phyloP scores from a whole-genome alignment of 108 stramenopile species.

The Skeletonema grethae region DNA sequence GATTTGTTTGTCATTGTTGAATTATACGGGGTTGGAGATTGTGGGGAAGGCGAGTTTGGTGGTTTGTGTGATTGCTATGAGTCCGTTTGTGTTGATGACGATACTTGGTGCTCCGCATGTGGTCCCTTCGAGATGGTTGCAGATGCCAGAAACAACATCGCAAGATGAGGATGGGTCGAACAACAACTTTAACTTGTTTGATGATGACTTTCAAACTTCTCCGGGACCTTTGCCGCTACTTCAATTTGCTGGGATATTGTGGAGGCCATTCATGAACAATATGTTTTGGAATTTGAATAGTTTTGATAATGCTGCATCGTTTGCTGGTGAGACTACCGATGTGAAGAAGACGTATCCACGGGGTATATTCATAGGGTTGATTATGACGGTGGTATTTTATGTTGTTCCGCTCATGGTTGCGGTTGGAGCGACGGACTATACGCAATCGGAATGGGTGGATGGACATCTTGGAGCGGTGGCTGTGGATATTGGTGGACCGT shows the following conservation, averaged over 20 bases:
- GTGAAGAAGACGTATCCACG: constrained; percentile 72
- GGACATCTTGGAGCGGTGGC: constrained; percentile 85
- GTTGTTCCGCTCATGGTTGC: constrained; percentile 84
- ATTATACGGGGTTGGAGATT: constrained; percentile 85
- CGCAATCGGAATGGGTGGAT: constrained; percentile 74
- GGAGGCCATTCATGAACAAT: constrained; percentile 92
- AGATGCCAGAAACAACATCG: constrained; percentile 57
- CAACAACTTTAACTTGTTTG: constrained; percentile 35
- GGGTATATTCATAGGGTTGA: constrained; percentile 74
- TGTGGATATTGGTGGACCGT: constrained; percentile 79
- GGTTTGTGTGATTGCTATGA: constrained; percentile 86
- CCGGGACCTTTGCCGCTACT: constrained; percentile 51
- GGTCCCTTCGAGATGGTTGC: constrained; percentile 81
- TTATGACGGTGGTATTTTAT: constrained; percentile 69
- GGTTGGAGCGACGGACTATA: constrained; percentile 69
- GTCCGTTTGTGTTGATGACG: constrained; percentile 86
- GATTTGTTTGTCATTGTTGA: constrained; percentile 72
- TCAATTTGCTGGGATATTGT: constrained; percentile 71
- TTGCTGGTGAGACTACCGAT: constrained; percentile 87
- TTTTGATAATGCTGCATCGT: constrained; percentile 86
- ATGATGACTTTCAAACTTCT: constrained; percentile 48
- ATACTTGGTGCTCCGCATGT: constrained; percentile 73
- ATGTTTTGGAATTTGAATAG: constrained; percentile 96
- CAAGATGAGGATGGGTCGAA: constrained; percentile 16
- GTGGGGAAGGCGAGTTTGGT: constrained; percentile 84